These are phyloP conservation scores for Colletotrichum sp. DNA, from an alignment of 2,329 filamentous ascomycete genomes.

Conservation along the genomic window DNA sequence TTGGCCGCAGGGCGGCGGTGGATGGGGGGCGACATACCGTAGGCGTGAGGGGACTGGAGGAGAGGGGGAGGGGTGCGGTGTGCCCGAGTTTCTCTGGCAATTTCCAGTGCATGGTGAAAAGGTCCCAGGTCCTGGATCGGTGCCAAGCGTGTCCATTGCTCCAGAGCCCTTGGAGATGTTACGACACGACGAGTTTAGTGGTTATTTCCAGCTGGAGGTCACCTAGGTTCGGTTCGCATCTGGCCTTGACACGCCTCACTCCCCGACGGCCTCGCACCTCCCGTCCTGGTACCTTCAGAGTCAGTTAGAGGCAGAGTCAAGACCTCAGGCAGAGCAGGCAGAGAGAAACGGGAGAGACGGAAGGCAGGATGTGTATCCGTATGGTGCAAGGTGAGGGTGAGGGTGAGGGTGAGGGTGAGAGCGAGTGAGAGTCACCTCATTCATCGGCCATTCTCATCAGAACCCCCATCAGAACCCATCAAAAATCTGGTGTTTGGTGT, in stretches of 20 bases:
- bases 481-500: background rate
- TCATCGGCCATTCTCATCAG: background rate
- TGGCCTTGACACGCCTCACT: background rate
- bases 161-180: background rate
- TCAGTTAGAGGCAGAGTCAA: background rate
- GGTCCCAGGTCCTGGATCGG: background rate
- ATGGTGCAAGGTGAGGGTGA: background rate
- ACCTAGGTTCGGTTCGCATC: background rate
- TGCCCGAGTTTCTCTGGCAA: background rate
- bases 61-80: background rate
- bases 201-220: background rate
- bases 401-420: background rate
- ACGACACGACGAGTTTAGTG: background rate
- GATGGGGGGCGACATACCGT: background rate
- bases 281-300: background rate
- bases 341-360: background rate
- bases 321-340: background rate
- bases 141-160: background rate
- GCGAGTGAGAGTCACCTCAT: background rate
- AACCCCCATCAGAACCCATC: background rate
- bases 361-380: background rate
- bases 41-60: background rate
- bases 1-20: background rate
- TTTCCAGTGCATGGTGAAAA: background rate
- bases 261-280: background rate